Evolutionary conservation across 2,329 filamentous ascomycete genomes (phyloP), one percentile per base, ranked within the genome.

Genomic region (Fusarium sp.): DNA sequence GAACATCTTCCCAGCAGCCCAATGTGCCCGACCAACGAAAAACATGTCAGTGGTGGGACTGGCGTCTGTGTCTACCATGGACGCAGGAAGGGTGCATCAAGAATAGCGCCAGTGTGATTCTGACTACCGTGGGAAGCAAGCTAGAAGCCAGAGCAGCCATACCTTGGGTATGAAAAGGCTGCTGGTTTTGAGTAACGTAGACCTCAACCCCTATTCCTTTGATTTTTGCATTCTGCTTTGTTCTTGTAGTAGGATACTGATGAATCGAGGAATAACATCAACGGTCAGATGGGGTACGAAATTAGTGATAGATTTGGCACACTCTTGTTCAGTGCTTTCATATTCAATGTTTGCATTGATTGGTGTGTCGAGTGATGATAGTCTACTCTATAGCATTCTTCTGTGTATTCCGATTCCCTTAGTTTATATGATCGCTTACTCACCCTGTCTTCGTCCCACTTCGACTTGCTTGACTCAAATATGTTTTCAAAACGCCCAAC

Each of bases 21-120:
- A 21, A 82, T 87, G 79, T 88, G 86, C 60, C 86, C 86, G 5
- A 78, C 85, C 14, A 86, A 88, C 74, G 77, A 77, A 46, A 83
- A 80, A 44, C 83, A 86, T 60, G 75, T 75, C 58, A 82, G 82
- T 19, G 80, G 83, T n/a, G 85, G 86, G 9, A 83, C 80, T 10
- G 86, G 84, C 0, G 66, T 88, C 7, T 88, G 86, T 61, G 85
- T 88, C 5, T 86, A 86, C 69, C 85, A 87, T 55, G 85, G 85
- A 5, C 79, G 85, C 37, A 76, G 78, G 54, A 80, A 69, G 39
- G 57, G 57, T 9, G 41, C 31, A 16, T 72, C 73, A 11, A 54
- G 48, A 3, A 39, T 76, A 21, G 66, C 37, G 33, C 37, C 31
- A 29, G 39, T 29, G 4, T 23, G 46, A 57, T 18, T 52, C 33